Conservation (phyloP, 176 grass and related monocot genomes). For the Dactylis glomerata region DNA sequence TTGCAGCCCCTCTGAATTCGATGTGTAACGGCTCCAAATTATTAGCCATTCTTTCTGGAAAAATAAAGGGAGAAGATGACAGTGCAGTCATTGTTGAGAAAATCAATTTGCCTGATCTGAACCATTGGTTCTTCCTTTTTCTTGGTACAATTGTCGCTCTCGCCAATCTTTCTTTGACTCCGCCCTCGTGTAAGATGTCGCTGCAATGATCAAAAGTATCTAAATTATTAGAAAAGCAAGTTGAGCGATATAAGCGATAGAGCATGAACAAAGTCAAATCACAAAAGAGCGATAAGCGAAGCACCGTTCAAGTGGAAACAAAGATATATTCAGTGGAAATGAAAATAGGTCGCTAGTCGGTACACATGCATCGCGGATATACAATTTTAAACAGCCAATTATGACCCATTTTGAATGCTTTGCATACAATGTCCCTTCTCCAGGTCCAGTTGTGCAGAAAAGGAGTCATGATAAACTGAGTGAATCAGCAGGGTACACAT, state of each 20-base stretch:
- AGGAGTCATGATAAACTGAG: constrained; percentile 2
- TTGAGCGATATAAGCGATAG: neutral
- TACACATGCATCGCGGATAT: neutral
- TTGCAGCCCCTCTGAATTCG: neutral
- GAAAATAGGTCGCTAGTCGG: neutral
- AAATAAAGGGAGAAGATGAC: neutral
- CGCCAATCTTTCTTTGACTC: neutral
- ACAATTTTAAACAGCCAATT: neutral
- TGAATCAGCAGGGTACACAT: constrained; percentile 34
- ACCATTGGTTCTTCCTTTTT: neutral
- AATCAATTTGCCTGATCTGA: neutral
- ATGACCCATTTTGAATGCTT: constrained; percentile 9
- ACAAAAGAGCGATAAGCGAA: neutral
- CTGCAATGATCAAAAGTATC: constrained; percentile 15
- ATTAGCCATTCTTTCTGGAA: neutral
- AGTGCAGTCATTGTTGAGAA: neutral
- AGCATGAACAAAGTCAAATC: neutral
- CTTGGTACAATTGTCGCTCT: neutral
- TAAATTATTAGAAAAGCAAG: neutral
- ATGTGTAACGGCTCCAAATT: neutral
- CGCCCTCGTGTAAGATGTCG: constrained; percentile 30
- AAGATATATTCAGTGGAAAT: no score
- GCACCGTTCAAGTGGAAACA: neutral
- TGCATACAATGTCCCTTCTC: neutral
- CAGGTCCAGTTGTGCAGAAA: constrained; percentile 10